Percentiles rank a stretch among this genome's conserved stretches.
These are phyloP conservation scores for Phaeosphaeriaceae sp. DNA, from an alignment of 2,329 filamentous ascomycete species.

Conservation along the genomic window DNA sequence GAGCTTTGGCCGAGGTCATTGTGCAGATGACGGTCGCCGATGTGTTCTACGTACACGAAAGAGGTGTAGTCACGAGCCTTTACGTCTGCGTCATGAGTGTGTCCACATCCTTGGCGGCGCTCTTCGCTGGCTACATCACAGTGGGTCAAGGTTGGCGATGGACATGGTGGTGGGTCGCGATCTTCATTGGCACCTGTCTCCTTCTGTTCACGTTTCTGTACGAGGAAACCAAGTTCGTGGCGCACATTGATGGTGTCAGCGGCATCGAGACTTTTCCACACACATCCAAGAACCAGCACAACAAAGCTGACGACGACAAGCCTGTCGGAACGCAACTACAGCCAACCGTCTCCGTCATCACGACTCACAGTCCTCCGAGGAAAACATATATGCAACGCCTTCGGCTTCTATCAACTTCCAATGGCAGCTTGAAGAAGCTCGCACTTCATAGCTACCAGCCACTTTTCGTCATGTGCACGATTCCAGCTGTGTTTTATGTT, in stretches of 20 bases:
- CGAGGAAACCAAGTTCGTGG: conserved; percentile 40
- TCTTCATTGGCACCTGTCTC: conserved; percentile 49
- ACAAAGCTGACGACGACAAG: not conserved
- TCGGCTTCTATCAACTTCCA: conserved; percentile 30
- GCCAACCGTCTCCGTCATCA: conserved; percentile 2
- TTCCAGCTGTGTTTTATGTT: conserved; percentile 51
- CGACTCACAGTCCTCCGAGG: not conserved
- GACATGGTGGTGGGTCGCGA: conserved; percentile 59
- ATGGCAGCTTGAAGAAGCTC: conserved; percentile 14
- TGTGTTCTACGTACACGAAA: conserved; percentile 58
- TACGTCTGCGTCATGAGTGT: conserved; percentile 51
- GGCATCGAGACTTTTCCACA: not conserved
- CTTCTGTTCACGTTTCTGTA: conserved; percentile 54
- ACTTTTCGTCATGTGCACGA: conserved; percentile 43
- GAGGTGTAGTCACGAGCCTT: conserved; percentile 56
- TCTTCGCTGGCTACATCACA: conserved; percentile 53
- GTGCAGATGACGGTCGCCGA: conserved; percentile 58
- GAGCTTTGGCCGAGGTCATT: conserved; percentile 53
- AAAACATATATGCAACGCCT: conserved; percentile 9
- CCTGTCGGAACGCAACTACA: not conserved
- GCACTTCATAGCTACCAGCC: conserved; percentile 47
- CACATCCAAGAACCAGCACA: not conserved
- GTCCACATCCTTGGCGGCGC: conserved; percentile 47
- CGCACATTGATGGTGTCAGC: not conserved
- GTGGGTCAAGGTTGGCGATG: conserved; percentile 57